Evolutionary conservation across 31 red algal species (phyloP).

Genomic region (Odonthalia washingtoniensis): DNA sequence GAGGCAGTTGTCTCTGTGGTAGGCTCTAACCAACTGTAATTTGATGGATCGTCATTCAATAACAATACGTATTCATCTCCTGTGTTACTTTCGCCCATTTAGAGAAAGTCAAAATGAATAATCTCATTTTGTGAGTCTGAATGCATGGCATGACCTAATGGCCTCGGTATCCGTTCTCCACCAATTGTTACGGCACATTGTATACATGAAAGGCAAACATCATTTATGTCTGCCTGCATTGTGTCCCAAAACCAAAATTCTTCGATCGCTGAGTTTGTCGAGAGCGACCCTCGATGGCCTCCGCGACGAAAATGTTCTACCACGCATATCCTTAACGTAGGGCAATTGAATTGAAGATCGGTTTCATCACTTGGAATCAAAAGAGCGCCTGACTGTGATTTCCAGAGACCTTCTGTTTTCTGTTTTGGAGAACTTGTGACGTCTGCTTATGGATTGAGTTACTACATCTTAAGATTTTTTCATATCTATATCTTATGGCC

Average conservation of each 20-base stretch:
- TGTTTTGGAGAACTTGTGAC: background rate
- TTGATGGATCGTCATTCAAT: slow-evolving; percentile 34
- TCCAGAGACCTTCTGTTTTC: background rate
- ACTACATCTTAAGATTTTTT: background rate
- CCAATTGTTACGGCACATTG: no score
- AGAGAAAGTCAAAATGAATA: slow-evolving; percentile 49
- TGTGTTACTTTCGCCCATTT: background rate
- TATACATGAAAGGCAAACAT: no score
- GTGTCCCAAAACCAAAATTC: background rate
- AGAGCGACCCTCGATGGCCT: slow-evolving; percentile 9
- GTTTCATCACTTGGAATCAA: slow-evolving; percentile 3
- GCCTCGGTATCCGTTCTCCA: no score
- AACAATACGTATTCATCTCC: slow-evolving; percentile 33
- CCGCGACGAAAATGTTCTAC: background rate
- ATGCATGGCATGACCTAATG: slow-evolving; percentile 18
- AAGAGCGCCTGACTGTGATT: background rate
- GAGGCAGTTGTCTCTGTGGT: background rate
- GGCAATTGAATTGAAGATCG: background rate
- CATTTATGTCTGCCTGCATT: background rate
- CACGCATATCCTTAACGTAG: background rate
- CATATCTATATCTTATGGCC: background rate
- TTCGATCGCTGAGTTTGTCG: background rate
- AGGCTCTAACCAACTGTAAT: slow-evolving; percentile 29
- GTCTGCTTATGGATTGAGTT: no score
- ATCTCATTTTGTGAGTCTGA: slow-evolving; percentile 33